phyloP scores from a whole-genome alignment of 2,329 filamentous ascomycete genomes.

The Huntiella omanensis region DNA sequence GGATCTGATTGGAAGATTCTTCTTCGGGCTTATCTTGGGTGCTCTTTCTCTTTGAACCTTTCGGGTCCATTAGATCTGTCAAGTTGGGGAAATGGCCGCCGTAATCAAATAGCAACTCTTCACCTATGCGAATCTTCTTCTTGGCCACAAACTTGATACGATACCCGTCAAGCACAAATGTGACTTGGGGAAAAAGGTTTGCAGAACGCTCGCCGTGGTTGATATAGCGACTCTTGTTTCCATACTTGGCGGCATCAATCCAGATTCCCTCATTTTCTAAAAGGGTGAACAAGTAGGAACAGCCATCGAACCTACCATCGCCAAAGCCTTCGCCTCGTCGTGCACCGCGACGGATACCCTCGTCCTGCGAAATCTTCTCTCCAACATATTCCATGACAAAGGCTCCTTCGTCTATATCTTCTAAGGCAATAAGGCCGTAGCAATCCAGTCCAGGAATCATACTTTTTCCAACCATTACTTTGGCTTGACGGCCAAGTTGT shows the following conservation, averaged over 20 bases:
- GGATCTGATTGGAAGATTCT: no score
- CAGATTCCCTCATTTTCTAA: slow-evolving; percentile 41
- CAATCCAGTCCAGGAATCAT: slow-evolving; percentile 44
- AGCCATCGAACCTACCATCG: slow-evolving; percentile 34
- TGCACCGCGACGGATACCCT: slow-evolving; percentile 49
- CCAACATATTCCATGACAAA: slow-evolving; percentile 69
- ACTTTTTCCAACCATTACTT: slow-evolving; percentile 50
- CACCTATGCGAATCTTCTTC: slow-evolving; percentile 47
- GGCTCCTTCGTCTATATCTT: slow-evolving; percentile 46
- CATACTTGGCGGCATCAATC: slow-evolving; percentile 59
- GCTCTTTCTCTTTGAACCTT: slow-evolving; percentile 1
- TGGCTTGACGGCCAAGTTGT: slow-evolving; percentile 47
- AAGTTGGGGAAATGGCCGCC: slow-evolving; percentile 48
- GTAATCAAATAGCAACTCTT: slow-evolving; percentile 71
- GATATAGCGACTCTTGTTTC: slow-evolving; percentile 68
- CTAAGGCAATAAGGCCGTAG: slow-evolving; percentile 56
- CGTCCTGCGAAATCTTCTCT: slow-evolving; percentile 52
- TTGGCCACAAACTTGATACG: slow-evolving; percentile 57
- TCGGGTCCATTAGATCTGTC: slow-evolving; percentile 15
- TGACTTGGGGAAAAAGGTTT: slow-evolving; percentile 43
- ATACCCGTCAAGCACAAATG: slow-evolving; percentile 57
- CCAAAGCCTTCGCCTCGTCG: slow-evolving; percentile 37
- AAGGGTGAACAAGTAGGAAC: slow-evolving; percentile 46
- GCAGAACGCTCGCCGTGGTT: slow-evolving; percentile 45
- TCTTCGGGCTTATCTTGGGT: background rate